Evolutionary conservation across 805 yeast species (phyloP), one percentile per base, ranked within the genome.

Genomic region (Cyberlindnera amylophila): DNA sequence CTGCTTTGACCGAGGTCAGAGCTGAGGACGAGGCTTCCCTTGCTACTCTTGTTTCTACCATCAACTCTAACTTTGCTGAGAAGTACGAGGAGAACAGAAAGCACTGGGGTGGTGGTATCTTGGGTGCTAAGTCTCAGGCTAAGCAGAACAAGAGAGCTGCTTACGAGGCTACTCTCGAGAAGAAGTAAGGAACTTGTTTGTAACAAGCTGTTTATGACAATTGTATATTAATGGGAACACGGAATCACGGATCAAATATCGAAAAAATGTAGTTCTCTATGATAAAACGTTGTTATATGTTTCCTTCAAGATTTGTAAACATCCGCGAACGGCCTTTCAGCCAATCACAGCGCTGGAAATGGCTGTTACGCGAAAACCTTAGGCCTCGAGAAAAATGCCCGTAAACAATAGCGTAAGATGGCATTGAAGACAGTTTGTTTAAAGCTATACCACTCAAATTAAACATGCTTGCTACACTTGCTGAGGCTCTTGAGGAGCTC

Each of bases 81-180:
- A 87, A 88, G 75, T 87, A 83, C 85, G 97, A 91, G 67, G 97
- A 93, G 62, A 66, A 79, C 69, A 91, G 95, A 82, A 89, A 87
- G 77, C 96, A 88, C 84, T 91, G 99, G 99, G 98, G 98, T 81
- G 99, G 99, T 81, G 99, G 99, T 81, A 68, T 88, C 72, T 77
- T 93, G 81, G 96, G 98, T 72, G 75, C 85, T 62, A 93, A 91
- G 80, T 88, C 97, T 65, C 79, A 78, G 65, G 93, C 82, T 66
- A 87, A 84, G 78, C 67, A 71, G 54, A 90, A 37, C 16, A 57
- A 57, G 51, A 57, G 53, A 51, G 47, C 45, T 18, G 50, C 29
- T 38, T 24, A 37, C 34, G 42, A 45, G 18, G 46, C 51, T 10
- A 41, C 49, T 16, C 23, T 38, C 34, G 49, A 44, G 40, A 47